These are phyloP conservation scores for Scheffersomyces ergatensis DNA, from an alignment of 805 yeast species.

Conservation along the genomic window DNA sequence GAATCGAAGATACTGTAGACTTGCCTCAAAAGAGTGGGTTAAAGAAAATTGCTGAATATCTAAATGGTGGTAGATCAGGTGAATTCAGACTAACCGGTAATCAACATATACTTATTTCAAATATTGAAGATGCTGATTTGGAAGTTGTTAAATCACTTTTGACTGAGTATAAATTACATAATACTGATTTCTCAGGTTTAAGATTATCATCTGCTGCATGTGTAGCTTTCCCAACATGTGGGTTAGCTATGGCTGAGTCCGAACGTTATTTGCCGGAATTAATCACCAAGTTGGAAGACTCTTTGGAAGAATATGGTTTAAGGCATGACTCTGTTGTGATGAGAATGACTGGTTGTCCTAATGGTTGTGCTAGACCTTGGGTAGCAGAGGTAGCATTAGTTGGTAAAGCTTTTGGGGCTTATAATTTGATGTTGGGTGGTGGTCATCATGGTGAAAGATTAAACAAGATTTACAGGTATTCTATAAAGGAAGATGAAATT, in stretches of 20 bases:
- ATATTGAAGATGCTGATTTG: conserved; percentile 67
- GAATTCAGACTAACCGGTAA: conserved; percentile 94
- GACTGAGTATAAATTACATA: conserved; percentile 76
- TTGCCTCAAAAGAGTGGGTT: conserved; percentile 88
- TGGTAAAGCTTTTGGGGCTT: conserved; percentile 92
- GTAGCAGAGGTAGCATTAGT: conserved; percentile 93
- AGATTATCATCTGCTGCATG: conserved; percentile 93
- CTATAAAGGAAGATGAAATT: conserved; percentile 88
- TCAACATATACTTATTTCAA: conserved; percentile 82
- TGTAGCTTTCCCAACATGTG: conserved; percentile 98
- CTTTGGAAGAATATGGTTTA: conserved; percentile 86
- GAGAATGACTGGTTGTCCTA: conserved; percentile 99
- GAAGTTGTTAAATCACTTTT: conserved; percentile 60
- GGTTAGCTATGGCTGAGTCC: conserved; percentile 97
- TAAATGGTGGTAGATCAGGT: conserved; percentile 61
- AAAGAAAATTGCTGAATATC: conserved; percentile 68
- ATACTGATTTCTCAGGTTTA: conserved; percentile 76
- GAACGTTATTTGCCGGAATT: conserved; percentile 88
- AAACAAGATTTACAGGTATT: conserved; percentile 84
- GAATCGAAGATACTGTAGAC: conserved; percentile 90
- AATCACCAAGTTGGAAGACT: conserved; percentile 77
- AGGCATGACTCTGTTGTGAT: conserved; percentile 92
- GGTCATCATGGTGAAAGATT: conserved; percentile 91
- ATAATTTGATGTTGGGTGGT: conserved; percentile 93
- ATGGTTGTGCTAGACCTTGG: conserved; percentile 99